Evolutionary conservation across 305 asterid species (phyloP), one percentile per base, ranked within the genome.

Genomic region (Fraxinus floribunda): DNA sequence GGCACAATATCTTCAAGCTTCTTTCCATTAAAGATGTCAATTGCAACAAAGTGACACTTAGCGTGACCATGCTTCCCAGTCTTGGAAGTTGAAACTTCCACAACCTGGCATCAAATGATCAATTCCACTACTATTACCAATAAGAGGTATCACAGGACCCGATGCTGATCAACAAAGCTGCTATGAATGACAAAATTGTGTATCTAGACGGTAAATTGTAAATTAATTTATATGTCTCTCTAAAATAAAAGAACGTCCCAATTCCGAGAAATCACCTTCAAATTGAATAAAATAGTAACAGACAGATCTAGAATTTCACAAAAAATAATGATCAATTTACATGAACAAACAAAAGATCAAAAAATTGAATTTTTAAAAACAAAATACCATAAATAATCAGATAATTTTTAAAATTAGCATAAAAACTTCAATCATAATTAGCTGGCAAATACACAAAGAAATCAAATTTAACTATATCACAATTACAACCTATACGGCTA

Each of bases 11-110:
- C 97, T 82, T 93, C 97, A 1, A 93, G 96, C 90, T 93, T 93
- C 91, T 93, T 93, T 30, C 88, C 88, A 62, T 87, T 92, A 88
- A 93, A 93, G 83, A 93, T 93, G 78, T 93, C 97, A 81, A 93
- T 93, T 20, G 84, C 97, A 11, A 93, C 97, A 82, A 93, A 93
- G 82, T 93, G 97, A 70, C 97, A 93, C 83, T 93, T 93, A 9
- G 97, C 97, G 13, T 91, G 97, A 9, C 97, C 97, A 73, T 93
- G 97, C 90, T 93, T 93, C 82, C 97, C 97, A 16, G 96, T 93
- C 81, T 93, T 93, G 85, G 97, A 93, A 20, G 97, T 93, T 1
- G 94, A 92, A 80, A 93, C 97, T 84, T 93, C 97, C 55, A 92
- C 97, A 84, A 93, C 97, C 97, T 92, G 87, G n/a, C 13, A 74